Base-by-base conservation (phyloP, 2,329 filamentous ascomycete genomes). In the Aschersonia sp. region DNA sequence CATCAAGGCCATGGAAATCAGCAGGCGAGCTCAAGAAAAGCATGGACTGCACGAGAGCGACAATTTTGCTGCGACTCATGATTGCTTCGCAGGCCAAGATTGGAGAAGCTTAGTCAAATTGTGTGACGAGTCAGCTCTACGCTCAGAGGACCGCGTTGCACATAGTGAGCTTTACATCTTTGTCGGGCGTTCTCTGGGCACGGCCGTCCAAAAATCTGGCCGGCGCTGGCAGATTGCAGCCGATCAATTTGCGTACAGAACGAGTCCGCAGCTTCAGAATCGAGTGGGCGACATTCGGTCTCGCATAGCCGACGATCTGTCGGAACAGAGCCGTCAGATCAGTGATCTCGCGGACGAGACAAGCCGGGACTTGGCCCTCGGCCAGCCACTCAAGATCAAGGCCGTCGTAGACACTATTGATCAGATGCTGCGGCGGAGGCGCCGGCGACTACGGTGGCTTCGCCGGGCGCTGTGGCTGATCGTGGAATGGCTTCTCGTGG, bases 1-100 rank as follows among this genome's bases (percentile, higher is more conserved):
- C n/a, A 81, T 96, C 58, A 94, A 94, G 65, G 89, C 90, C 0
- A 81, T 81, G 57, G 86, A 92, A 58, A 85, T 96, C 47, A 72
- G 73, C 31, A 75, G 80, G 4, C 77, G 83, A 44, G 80, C 83
- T 63, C 45, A 60, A 64, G 14, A 22, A 22, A 22, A 22, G 22
- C 22, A 22, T 22, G 22, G 22, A 4, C 22, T 22, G 22, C 22
- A 22, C 22, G 22, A 22, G 22, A 22, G 22, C 22, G 22, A 22
- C 22, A 22, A 22, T 22, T 22, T 22, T 4, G 22, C 22, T 22
- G 22, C 22, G 22, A 22, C 4, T 2, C 22, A 22, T 22, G 22
- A 22, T 4, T 22, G 51, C 53, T 31, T 57, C 43, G 47, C 46
- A 60, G 29, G 30, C 52, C 51, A 4, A 53, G 62, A 57, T 1